Evolutionary conservation across 805 yeast species (phyloP).

Genomic region (Grigorovia transvaalensis): DNA sequence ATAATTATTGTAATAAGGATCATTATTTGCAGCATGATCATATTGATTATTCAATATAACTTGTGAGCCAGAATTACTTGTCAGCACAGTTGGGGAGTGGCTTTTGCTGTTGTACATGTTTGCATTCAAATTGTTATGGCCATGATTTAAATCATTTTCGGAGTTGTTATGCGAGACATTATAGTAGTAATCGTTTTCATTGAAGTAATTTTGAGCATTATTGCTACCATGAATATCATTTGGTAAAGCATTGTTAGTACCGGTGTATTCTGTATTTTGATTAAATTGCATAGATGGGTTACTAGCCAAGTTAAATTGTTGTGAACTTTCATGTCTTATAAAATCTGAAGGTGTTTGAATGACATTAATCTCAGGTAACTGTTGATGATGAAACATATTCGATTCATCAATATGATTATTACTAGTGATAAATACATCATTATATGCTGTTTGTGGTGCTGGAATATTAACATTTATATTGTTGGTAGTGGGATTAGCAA

Average conservation of each 20-base stretch:
- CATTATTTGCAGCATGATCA: conserved; percentile 3
- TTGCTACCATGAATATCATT: background rate
- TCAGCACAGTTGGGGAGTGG: conserved; percentile 5
- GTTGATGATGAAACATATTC: conserved; percentile 5
- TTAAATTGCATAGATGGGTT: conserved; percentile 2
- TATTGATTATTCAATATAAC: conserved; percentile 16
- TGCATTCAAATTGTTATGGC: background rate
- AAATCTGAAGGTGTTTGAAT: conserved; percentile 20
- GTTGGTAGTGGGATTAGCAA: conserved; percentile 8
- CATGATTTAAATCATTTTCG: background rate
- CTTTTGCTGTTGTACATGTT: background rate
- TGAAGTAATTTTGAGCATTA: conserved; percentile 9
- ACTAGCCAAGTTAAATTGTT: conserved; percentile 3
- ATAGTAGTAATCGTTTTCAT: conserved; percentile 20
- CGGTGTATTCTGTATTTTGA: background rate
- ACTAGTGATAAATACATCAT: conserved; percentile 11
- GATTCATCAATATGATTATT: background rate
- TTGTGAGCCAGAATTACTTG: conserved; percentile 12
- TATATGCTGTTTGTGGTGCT: conserved; percentile 14
- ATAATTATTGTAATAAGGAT: background rate
- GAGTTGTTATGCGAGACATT: conserved; percentile 6
- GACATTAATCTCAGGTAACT: conserved; percentile 21
- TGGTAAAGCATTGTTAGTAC: background rate
- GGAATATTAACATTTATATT: conserved; percentile 7
- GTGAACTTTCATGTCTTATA: conserved; percentile 5